phyloP scores from a whole-genome alignment of 139 green algal species.

The Raphidocelis subcapitata region DNA sequence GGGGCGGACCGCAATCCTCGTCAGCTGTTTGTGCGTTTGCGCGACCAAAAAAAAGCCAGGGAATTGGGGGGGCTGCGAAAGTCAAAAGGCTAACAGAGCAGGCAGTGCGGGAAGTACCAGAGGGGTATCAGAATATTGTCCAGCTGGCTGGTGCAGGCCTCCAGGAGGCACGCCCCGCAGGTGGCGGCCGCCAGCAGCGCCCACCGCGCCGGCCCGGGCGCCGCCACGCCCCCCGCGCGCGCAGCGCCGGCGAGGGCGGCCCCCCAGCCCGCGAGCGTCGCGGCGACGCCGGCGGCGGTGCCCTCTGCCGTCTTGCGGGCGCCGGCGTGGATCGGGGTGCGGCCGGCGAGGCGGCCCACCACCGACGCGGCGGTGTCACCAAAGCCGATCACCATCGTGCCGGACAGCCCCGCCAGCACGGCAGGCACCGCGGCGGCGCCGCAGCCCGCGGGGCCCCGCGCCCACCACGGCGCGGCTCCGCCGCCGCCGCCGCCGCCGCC shows the following conservation, averaged over 20 bases:
- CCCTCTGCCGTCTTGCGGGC: conserved; percentile 77
- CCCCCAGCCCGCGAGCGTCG: conserved; percentile 53
- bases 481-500: background rate
- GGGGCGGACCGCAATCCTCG: too few relatives aligned
- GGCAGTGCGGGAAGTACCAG: conserved; percentile 46
- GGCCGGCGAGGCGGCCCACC: conserved; percentile 48
- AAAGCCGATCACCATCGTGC: conserved; percentile 64
- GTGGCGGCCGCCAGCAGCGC: conserved; percentile 39
- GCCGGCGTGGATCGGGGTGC: conserved; percentile 27
- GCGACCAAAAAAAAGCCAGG: too few relatives aligned
- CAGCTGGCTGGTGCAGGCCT: conserved; percentile 76
- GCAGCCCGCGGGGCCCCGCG: background rate
- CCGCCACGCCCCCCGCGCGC: background rate
- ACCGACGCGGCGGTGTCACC: conserved; percentile 58
- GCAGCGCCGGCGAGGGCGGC: conserved; percentile 20
- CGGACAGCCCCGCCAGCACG: conserved; percentile 41
- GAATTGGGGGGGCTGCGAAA: too few relatives aligned
- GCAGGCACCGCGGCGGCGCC: background rate
- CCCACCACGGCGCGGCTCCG: background rate
- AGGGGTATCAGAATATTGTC: conserved; percentile 80
- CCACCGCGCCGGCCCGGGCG: conserved; percentile 16
- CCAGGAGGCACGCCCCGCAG: conserved; percentile 56
- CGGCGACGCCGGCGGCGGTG: conserved; percentile 42
- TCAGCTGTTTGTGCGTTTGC: too few relatives aligned
- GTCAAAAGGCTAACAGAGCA: too few relatives aligned